These are phyloP conservation scores for Triticum monococcum DNA, from an alignment of 176 grass and related monocot species.

Conservation along the genomic window DNA sequence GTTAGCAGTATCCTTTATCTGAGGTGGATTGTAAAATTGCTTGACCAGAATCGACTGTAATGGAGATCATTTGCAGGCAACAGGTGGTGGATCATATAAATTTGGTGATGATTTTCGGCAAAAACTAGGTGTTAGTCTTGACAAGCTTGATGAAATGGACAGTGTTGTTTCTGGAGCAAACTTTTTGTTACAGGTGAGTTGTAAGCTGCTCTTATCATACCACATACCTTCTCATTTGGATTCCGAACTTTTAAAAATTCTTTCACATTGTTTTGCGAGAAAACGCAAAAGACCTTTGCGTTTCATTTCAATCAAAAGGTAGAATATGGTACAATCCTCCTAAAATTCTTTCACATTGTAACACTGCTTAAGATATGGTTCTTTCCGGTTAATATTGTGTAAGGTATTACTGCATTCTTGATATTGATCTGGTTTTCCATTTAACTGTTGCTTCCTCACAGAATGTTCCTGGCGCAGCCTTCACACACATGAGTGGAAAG, in stretches of 20 bases:
- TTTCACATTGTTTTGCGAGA: not conserved
- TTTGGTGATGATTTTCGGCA: slow-evolving; percentile 71
- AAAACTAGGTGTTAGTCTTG: slow-evolving; percentile 83
- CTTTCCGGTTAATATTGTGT: not conserved
- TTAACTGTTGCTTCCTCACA: slow-evolving; percentile 42
- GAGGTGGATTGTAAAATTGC: not conserved
- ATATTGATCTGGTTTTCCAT: slow-evolving; percentile 1
- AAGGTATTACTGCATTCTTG: not conserved
- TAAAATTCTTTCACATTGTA: slow-evolving; percentile 11
- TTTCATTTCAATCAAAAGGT: no score
- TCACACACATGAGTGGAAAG: slow-evolving; percentile 90
- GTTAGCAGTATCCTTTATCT: not conserved
- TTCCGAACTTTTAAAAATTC: not conserved
- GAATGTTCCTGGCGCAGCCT: slow-evolving; percentile 82
- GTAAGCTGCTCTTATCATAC: not conserved
- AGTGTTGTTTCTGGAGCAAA: slow-evolving; percentile 89
- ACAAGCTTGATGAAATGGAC: slow-evolving; percentile 97
- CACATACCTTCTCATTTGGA: slow-evolving; percentile 1
- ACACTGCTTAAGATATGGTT: not conserved
- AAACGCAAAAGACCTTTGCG: no score
- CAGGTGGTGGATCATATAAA: slow-evolving; percentile 92
- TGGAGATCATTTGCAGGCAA: slow-evolving; percentile 57
- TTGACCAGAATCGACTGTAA: slow-evolving; percentile 25
- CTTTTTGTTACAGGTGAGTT: slow-evolving; percentile 81
- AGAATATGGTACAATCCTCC: no score